Evolutionary conservation across 2,329 filamentous ascomycete genomes (phyloP), one percentile per base, ranked within the genome.

Genomic region (Aureobasidium mangrovei): DNA sequence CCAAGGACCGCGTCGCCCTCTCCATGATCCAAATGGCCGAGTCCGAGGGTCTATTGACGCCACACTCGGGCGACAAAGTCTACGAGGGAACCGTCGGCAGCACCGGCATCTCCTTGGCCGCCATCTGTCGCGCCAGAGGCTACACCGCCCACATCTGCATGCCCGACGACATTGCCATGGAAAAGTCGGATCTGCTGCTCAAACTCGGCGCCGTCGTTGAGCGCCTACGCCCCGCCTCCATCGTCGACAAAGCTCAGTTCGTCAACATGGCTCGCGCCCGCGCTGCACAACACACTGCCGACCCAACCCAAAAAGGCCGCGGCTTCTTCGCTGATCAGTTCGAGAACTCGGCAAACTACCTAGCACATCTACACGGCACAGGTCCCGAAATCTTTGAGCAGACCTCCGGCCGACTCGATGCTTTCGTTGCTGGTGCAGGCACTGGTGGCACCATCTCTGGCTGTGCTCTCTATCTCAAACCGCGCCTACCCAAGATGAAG

Each of bases 271-370:
- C 93, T 6, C 81, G 88, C 28, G 77, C 79, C 26, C 82, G 89
- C 48, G 91, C 93, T 0, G 70, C 70, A 49, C 83, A 89, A 61
- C 91, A 97, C 67, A 87, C 85, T 0, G 72, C 69, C 0, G 73
- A 75, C 7, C 66, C 73, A 1, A 64, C 69, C 9, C 80, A 81
- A 61, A 77, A 75, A 35, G 91, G 89, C 60, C 77, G 81, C 48
- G 93, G 93, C 26, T 91, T 95, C 71, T 98, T 97, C 67, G 90
- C 91, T 0, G 88, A 98, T 69, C 93, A 98, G 67, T 98, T 98
- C 66, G 93, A 98, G 72, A 91, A 86, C 28, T 76, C 82, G 48
- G 88, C 90, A 32, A 98, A 98, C 70, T 95, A 86, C 79, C 77
- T 79, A 43, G 91, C 93, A 1, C 93, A 98, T 72, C 83, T 85